Evolutionary conservation across 1,139 yeast species (phyloP).

Genomic region (Kazachstania sp.): DNA sequence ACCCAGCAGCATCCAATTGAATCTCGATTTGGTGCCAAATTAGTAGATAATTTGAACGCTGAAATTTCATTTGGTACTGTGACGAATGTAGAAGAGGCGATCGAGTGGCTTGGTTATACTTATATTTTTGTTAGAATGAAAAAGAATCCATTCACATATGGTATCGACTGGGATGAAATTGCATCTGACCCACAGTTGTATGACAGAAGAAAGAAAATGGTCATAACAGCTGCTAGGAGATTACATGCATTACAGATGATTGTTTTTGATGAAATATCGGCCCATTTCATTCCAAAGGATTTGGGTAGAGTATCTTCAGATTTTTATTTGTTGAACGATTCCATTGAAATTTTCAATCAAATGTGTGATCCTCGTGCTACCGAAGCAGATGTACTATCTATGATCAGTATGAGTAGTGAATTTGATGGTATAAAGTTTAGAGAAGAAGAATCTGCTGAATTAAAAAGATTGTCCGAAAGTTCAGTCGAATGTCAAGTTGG

Average conservation of each 20-base stretch:
- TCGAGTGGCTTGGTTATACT: slow-evolving; percentile 94
- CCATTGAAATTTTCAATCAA: slow-evolving; percentile 83
- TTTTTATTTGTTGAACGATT: slow-evolving; percentile 74
- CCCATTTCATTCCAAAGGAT: slow-evolving; percentile 76
- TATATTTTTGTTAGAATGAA: slow-evolving; percentile 91
- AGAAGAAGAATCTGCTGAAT: slow-evolving; percentile 76
- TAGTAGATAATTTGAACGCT: slow-evolving; percentile 90
- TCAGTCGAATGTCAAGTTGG: slow-evolving; percentile 76
- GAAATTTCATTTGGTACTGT: slow-evolving; percentile 94
- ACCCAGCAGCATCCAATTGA: slow-evolving; percentile 97
- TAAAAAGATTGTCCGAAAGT: slow-evolving; percentile 51
- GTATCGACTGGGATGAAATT: slow-evolving; percentile 82
- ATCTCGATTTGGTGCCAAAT: slow-evolving; percentile 63
- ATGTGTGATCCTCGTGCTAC: slow-evolving; percentile 78
- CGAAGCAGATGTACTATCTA: slow-evolving; percentile 84
- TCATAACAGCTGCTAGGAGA: slow-evolving; percentile 69
- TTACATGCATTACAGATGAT: slow-evolving; percentile 87
- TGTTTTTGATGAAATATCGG: slow-evolving; percentile 77
- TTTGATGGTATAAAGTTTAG: slow-evolving; percentile 85
- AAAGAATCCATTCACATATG: slow-evolving; percentile 87
- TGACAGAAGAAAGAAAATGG: slow-evolving; percentile 65
- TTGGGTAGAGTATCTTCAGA: slow-evolving; percentile 93
- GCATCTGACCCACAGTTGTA: slow-evolving; percentile 75
- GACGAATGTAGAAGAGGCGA: slow-evolving; percentile 88
- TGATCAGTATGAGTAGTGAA: slow-evolving; percentile 89